Evolutionary conservation across 2,329 filamentous ascomycete species (phyloP), one percentile per base, ranked within the genome.

Genomic region (Aspergillus brasiliensis): DNA sequence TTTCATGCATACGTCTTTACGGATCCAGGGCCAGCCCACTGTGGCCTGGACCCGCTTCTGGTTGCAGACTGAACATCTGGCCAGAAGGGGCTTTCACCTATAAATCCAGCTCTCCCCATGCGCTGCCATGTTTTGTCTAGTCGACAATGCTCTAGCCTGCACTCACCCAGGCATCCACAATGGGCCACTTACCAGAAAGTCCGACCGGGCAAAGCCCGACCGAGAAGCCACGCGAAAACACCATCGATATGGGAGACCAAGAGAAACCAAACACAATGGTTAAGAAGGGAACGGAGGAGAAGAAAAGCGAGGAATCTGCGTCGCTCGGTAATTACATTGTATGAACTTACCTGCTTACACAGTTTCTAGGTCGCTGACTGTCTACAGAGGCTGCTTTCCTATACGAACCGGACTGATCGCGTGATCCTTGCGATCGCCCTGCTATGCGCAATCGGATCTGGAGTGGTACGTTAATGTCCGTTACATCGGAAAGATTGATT

Each of bases 361-460:
- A 5, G 11, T 44, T 23, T 23, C 40, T n/a, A n/a, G n/a, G 6
- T 44, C 40, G 40, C 40, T 44, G 4, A 44, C 13, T 19, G 25
- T 13, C 40, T 46, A 8, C 49, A 72, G 69, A 62, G 67, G 44
- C 57, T 71, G 13, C 54, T 72, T 6, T 63, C 65, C 7, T 67
- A 70, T 60, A 61, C 64, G 21, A 67, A 38, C n/a, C 49, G 21
- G 6, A 61, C 58, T 8, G 66, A 71, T 56, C 40, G 62, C 21
- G 19, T 61, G 10, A 38, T 69, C 2, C 67, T 70, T 52, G 62
- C 42, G 7, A 44, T 67, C 15, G 70, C 64, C 3, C 54, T 66
- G 8, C 3, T 68, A 2, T 69, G 62, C 57, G 60, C 70, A 0
- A 61, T 66, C 8, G 69, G 64, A 13, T 69, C 70, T 40, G 70